Percentiles rank a stretch among this genome's conserved stretches.
These are phyloP conservation scores for Penicillium sp. DNA, from an alignment of 2,329 filamentous ascomycete species.

Conservation along the genomic window DNA sequence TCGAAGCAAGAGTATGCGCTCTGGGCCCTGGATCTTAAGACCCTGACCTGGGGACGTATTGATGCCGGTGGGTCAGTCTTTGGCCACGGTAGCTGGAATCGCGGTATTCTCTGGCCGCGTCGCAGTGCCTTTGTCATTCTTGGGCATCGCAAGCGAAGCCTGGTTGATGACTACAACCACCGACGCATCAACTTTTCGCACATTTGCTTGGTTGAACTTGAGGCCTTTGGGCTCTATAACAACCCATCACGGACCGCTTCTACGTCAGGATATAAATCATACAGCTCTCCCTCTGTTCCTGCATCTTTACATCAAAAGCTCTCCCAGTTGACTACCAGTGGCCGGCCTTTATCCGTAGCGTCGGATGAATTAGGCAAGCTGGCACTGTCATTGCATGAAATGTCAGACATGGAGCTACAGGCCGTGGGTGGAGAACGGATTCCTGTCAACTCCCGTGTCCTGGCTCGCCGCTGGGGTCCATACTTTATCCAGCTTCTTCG, in stretches of 20 bases:
- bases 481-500: constrained; percentile 92
- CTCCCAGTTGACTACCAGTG: constrained; percentile 68
- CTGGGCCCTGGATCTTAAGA: constrained; percentile 90
- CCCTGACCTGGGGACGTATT: constrained; percentile 91
- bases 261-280: constrained; percentile 82
- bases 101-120: constrained; percentile 89
- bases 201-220: constrained; percentile 93
- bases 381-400: constrained; percentile 77
- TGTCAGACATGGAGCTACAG: constrained; percentile 95
- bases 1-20: constrained; percentile 98
- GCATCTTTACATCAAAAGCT: constrained; percentile 58
- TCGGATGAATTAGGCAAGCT: constrained; percentile 86
- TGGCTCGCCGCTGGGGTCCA: constrained; percentile 88
- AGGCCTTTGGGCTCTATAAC: constrained; percentile 96
- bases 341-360: constrained; percentile 74
- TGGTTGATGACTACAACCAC: constrained; percentile 98
- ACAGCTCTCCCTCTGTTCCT: constrained; percentile 73
- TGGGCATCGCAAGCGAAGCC: constrained; percentile 87
- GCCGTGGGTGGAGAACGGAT: constrained; percentile 90
- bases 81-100: constrained; percentile 96
- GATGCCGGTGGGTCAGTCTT: constrained; percentile 95
- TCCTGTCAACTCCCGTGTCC: constrained; percentile 87
- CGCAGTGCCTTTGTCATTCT: constrained; percentile 95
- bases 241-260: constrained; percentile 82
- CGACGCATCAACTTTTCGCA: constrained; percentile 97